These are phyloP conservation scores for Mucor piriformis DNA, from an alignment of 371 early-diverging fungal genomes.

Conservation along the genomic window DNA sequence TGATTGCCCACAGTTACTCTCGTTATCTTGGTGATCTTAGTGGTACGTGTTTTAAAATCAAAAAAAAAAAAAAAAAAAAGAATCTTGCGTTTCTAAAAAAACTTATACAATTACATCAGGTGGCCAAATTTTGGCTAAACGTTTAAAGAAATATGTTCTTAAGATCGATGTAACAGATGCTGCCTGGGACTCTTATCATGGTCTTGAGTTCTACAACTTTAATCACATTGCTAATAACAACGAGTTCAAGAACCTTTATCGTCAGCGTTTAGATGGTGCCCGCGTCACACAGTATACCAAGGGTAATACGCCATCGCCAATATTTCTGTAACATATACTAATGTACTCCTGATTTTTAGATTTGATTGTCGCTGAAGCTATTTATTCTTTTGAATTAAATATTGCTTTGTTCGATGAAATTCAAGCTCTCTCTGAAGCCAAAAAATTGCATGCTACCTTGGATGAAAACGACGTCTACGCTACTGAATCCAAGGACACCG, in stretches of 20 bases:
- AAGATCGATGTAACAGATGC: slow-evolving; percentile 36
- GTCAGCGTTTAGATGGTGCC: slow-evolving; percentile 47
- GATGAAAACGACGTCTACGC: background rate
- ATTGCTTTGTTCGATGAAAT: slow-evolving; percentile 52
- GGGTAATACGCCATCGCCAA: slow-evolving; percentile 22
- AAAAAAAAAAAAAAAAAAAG: background rate
- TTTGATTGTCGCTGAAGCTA: slow-evolving; percentile 42
- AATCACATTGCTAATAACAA: slow-evolving; percentile 49
- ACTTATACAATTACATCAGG: slow-evolving; percentile 21
- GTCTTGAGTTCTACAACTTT: slow-evolving; percentile 57
- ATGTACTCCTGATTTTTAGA: slow-evolving; percentile 17
- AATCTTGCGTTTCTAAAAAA: background rate
- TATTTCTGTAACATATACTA: background rate
- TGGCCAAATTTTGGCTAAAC: slow-evolving; percentile 62
- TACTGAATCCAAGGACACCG: background rate
- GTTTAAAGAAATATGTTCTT: slow-evolving; percentile 54
- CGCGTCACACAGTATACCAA: slow-evolving; percentile 29
- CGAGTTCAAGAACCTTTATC: slow-evolving; percentile 60
- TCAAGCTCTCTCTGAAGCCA: slow-evolving; percentile 34
- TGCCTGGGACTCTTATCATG: slow-evolving; percentile 46
- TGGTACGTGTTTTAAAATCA: slow-evolving; percentile 27
- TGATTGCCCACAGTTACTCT: slow-evolving; percentile 62
- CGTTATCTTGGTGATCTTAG: slow-evolving; percentile 68
- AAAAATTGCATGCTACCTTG: slow-evolving; percentile 26
- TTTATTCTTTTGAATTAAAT: slow-evolving; percentile 45